Percentiles rank a stretch among this genome's conserved stretches.
phyloP scores from a whole-genome alignment of 495 filamentous ascomycete genomes.

The Terfezia claveryi region DNA sequence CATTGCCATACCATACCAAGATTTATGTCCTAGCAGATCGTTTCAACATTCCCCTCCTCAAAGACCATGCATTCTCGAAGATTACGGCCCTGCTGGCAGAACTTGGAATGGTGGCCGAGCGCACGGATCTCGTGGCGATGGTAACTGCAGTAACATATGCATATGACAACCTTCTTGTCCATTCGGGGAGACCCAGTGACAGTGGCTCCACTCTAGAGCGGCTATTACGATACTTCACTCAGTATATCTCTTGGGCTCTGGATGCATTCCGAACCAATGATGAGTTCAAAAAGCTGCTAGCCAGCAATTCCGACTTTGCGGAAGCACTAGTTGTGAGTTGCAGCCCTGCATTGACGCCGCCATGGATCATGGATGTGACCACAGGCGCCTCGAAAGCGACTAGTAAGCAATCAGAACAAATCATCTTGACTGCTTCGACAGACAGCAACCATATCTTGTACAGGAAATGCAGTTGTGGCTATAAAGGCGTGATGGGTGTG shows the following conservation, averaged over 20 bases:
- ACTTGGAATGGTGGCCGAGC: neutral
- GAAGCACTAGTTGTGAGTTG: neutral
- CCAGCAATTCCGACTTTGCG: neutral
- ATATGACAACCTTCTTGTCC: neutral
- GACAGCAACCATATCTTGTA: too few species aligned
- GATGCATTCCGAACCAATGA: neutral
- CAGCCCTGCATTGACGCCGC: too few species aligned
- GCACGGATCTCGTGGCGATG: neutral
- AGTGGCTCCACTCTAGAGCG: neutral
- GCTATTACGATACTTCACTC: neutral
- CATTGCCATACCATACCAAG: neutral
- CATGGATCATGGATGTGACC: too few species aligned
- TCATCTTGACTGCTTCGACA: too few species aligned
- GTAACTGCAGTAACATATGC: neutral
- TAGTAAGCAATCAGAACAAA: too few species aligned
- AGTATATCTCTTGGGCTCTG: neutral
- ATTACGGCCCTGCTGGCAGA: neutral
- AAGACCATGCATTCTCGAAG: neutral
- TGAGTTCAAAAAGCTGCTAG: neutral
- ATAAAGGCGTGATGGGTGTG: too few species aligned
- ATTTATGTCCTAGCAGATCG: neutral
- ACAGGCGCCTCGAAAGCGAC: too few species aligned
- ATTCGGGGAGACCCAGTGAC: neutral
- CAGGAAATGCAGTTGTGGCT: too few species aligned
- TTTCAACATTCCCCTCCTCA: neutral